A percentile compares a stretch with the other conserved stretches of the same genome.
Conservation (phyloP, 495 filamentous ascomycete genomes). For the Aspergillus campestris region DNA sequence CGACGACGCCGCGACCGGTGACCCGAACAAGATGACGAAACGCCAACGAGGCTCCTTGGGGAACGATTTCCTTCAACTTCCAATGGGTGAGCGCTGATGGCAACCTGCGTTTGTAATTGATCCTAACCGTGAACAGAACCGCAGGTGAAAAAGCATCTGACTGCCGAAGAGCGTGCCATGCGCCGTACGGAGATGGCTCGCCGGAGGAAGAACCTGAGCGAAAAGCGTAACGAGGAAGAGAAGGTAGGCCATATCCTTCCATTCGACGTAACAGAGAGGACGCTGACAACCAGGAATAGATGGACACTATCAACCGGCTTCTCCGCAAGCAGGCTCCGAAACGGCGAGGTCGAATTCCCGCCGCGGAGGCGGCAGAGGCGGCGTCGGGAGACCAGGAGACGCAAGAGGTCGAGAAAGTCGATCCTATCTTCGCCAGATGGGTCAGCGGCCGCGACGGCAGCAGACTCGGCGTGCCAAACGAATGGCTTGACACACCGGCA, state of each 20-base stretch:
- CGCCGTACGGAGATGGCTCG: conserved; percentile 93
- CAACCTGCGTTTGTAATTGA: neutral
- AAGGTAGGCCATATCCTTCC: conserved; percentile 52
- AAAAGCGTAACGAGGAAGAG: conserved; percentile 97
- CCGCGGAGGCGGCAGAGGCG: conserved; percentile 38
- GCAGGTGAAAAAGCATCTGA: conserved; percentile 85
- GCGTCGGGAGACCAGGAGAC: conserved; percentile 49
- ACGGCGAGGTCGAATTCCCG: conserved; percentile 47
- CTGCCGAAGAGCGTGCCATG: conserved; percentile 92
- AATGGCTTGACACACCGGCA: conserved; percentile 65
- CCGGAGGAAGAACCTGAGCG: conserved; percentile 88
- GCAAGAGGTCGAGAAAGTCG: conserved; percentile 47
- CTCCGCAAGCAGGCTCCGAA: conserved; percentile 95
- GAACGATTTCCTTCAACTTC: conserved; percentile 72
- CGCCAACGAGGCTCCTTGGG: conserved; percentile 69
- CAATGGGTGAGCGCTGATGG: conserved; percentile 52
- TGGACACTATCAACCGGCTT: conserved; percentile 97
- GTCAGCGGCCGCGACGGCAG: conserved; percentile 62
- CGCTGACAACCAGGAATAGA: conserved; percentile 35
- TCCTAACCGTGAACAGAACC: conserved; percentile 53
- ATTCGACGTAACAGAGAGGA: neutral
- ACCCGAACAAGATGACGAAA: conserved; percentile 80
- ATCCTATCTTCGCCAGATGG: conserved; percentile 70
- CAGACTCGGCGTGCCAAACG: conserved; percentile 65
- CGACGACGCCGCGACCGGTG: conserved; percentile 50